Percentiles rank a stretch among this genome's conserved stretches.
Conservation (phyloP, 2,329 filamentous ascomycete species). For the Coleophoma cylindrospora region DNA sequence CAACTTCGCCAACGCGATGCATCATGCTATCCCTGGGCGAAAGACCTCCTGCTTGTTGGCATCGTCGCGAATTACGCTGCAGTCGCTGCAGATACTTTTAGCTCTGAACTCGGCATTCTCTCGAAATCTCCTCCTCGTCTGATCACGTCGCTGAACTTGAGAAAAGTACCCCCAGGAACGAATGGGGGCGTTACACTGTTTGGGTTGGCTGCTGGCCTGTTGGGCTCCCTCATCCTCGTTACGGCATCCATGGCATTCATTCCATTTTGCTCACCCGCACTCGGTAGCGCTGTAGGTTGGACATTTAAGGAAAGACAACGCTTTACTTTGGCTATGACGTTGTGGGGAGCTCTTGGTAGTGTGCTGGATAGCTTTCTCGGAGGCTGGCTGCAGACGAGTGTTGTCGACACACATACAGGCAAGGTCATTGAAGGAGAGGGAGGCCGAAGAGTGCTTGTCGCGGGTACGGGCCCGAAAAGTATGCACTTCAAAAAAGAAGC, state of each 20-base stretch:
- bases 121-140: constrained; percentile 71
- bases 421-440: constrained; percentile 87
- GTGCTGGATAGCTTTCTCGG: constrained; percentile 85
- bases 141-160: constrained; percentile 74
- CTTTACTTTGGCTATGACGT: constrained; percentile 50
- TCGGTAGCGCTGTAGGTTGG: constrained; percentile 35
- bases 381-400: constrained; percentile 77
- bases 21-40: constrained; percentile 53
- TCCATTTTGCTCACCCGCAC: constrained; percentile 52
- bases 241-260: constrained; percentile 60
- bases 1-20: constrained; percentile 46
- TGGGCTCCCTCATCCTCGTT: constrained; percentile 66
- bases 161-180: constrained; percentile 80
- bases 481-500: constrained; percentile 28
- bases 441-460: constrained; percentile 54
- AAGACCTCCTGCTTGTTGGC: constrained; percentile 58
- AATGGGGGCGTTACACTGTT: constrained; percentile 84
- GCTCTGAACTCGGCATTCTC: constrained; percentile 90
- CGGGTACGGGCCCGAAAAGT: constrained; percentile 19
- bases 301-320: constrained; percentile 43
- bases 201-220: constrained; percentile 68
- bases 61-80: constrained; percentile 83
- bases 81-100: constrained; percentile 89
- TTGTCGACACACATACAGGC: constrained; percentile 76
- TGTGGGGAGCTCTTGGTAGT: constrained; percentile 75